phyloP scores from a whole-genome alignment of 495 filamentous ascomycete species.

The Aspergillus campestris region DNA sequence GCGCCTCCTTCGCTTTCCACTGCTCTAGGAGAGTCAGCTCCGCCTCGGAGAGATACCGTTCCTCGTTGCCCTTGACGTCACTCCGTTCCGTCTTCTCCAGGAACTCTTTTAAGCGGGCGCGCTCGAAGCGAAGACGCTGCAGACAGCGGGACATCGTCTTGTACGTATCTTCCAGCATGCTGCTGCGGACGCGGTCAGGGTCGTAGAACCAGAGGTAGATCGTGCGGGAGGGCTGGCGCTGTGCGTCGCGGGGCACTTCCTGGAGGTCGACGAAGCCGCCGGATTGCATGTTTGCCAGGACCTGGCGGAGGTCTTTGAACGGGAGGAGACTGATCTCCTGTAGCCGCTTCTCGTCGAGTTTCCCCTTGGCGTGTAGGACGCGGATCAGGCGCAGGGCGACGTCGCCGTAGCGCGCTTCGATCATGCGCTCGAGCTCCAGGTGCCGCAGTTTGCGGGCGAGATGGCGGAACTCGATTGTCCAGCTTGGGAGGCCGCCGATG shows the following conservation, averaged over 20 bases:
- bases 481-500: slow-evolving; percentile 52
- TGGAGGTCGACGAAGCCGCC: slow-evolving; percentile 80
- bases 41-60: slow-evolving; percentile 59
- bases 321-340: slow-evolving; percentile 64
- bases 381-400: slow-evolving; percentile 68
- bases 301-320: slow-evolving; percentile 70
- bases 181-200: slow-evolving; percentile 52
- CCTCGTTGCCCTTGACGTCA: slow-evolving; percentile 74
- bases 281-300: slow-evolving; percentile 72
- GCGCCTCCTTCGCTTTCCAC: slow-evolving; percentile 66
- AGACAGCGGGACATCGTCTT: slow-evolving; percentile 81
- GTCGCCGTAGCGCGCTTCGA: slow-evolving; percentile 66
- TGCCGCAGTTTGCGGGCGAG: slow-evolving; percentile 61
- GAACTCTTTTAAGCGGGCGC: slow-evolving; percentile 54
- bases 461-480: slow-evolving; percentile 68
- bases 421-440: slow-evolving; percentile 66
- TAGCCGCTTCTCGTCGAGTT: slow-evolving; percentile 82
- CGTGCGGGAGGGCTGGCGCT: slow-evolving; percentile 65
- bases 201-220: slow-evolving; percentile 92
- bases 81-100: slow-evolving; percentile 69
- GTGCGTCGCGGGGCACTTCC: slow-evolving; percentile 81
- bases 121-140: slow-evolving; percentile 66
- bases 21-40: slow-evolving; percentile 58
- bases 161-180: slow-evolving; percentile 68
- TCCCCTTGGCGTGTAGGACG: slow-evolving; percentile 76